Base-by-base conservation (phyloP, 1,139 yeast species). In the Blastobotrys persicus region DNA sequence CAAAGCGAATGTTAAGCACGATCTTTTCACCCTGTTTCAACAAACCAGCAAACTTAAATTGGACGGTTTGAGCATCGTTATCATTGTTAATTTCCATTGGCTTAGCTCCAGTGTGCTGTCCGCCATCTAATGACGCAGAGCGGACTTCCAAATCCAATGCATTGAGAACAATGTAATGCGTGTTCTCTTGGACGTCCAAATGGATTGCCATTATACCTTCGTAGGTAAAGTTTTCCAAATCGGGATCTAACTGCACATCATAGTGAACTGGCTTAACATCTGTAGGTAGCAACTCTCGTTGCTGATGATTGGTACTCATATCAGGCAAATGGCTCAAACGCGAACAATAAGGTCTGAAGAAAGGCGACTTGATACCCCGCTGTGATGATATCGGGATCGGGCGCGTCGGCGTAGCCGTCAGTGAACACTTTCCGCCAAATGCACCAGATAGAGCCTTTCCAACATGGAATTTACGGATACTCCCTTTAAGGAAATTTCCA, bases 221-320 rank as follows among this genome's bases (percentile, higher is more conserved):
- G 62, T 81, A 88, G 54, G 80, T 84, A 75, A 85, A 87, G 45
- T 80, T 79, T 49, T 76, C 77, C 59, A 88, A 80, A 59, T 81
- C 74, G 35, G 96, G 95, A 62, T 86, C 92, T 59, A 88, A 72
- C 40, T 80, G 76, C 56, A 88, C 70, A 56, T 79, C 78, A 66
- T 88, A 88, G 67, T 85, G 87, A 53, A 75, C 62, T 42, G 95
- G 95, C 55, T 76, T 80, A 56, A 86, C 88, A 60, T 83, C 79
- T 42, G 78, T 73, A 45, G 95, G 95, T 56, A 87, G 77, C 32
- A 85, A 78, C 65, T 85, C 86, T 62, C 88, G 58, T 12, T 37
- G 41, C 12, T 37, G 17, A 4, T 19, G 41, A 18, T 37, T 37
- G 3, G 41, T 37, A 13, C 26, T 37, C 18, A 17, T 19, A 4